phyloP scores from a whole-genome alignment of 805 yeast species.

The Kazachstania psychrophila region DNA sequence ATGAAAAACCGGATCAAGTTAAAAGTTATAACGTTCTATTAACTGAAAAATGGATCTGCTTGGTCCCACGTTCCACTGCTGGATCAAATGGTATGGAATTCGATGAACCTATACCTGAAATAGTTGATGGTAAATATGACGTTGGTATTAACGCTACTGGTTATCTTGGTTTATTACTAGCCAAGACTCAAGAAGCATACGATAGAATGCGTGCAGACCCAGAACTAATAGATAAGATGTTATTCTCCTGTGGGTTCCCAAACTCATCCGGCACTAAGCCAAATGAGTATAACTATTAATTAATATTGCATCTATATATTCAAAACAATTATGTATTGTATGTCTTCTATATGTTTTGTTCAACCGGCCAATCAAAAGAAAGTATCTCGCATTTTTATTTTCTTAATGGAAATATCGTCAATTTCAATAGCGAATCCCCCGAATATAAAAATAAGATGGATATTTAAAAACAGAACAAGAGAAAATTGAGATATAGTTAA shows the following conservation, averaged over 20 bases:
- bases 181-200: constrained; percentile 52
- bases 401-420: constrained; percentile 1
- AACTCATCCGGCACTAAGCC: constrained; percentile 44
- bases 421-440: background rate
- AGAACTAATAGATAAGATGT: constrained; percentile 35
- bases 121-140: background rate
- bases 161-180: constrained; percentile 64
- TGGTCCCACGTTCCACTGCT: constrained; percentile 69
- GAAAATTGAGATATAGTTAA: too few relatives aligned
- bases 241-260: constrained; percentile 59
- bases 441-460: background rate
- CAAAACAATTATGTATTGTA: background rate
- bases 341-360: too few relatives aligned
- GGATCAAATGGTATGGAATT: constrained; percentile 28
- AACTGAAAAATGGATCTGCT: constrained; percentile 74
- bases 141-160: constrained; percentile 63
- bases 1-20: constrained; percentile 22
- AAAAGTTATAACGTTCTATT: constrained; percentile 73
- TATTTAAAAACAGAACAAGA: background rate
- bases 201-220: constrained; percentile 40
- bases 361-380: background rate
- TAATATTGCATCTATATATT: background rate
- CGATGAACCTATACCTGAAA: too few relatives aligned
- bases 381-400: background rate
- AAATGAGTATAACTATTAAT: constrained; percentile 54